These are phyloP conservation scores for Monosporozyma yasuniensis DNA, from an alignment of 805 yeast genomes.

Conservation along the genomic window DNA sequence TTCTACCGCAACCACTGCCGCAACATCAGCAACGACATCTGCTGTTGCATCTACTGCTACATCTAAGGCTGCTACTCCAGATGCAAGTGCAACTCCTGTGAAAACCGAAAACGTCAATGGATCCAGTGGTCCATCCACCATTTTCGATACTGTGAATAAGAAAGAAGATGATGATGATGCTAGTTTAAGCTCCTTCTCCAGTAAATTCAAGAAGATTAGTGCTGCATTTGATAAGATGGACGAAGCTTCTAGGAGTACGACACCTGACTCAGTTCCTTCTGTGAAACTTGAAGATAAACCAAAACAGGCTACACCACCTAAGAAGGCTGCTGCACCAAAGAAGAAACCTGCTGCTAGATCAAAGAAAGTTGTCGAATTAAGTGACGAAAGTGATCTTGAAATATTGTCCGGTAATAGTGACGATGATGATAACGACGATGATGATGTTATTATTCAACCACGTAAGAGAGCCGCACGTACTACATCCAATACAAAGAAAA, in stretches of 20 bases:
- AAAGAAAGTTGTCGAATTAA: constrained; percentile 10
- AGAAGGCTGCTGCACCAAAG: not conserved
- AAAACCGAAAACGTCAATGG: not conserved
- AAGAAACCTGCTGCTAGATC: not conserved
- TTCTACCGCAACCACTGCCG: not conserved
- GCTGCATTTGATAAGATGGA: constrained; percentile 21
- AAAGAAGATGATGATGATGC: constrained; percentile 10
- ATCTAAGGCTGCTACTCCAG: not conserved
- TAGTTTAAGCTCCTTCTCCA: constrained; percentile 24
- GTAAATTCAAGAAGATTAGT: constrained; percentile 26
- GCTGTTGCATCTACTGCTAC: constrained; percentile 5
- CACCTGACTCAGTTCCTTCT: not conserved
- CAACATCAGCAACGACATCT: constrained; percentile 4
- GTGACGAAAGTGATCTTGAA: constrained; percentile 21
- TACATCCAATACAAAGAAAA: constrained; percentile 8
- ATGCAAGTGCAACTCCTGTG: constrained; percentile 4
- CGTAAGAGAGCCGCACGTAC: constrained; percentile 18
- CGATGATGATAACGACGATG: constrained; percentile 12
- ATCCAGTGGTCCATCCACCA: constrained; percentile 9
- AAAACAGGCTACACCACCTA: not conserved
- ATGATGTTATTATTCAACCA: constrained; percentile 10
- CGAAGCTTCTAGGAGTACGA: constrained; percentile 1
- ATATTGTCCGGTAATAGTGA: constrained; percentile 5
- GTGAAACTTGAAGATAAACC: not conserved
- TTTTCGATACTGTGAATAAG: constrained; percentile 14